phyloP scores from a whole-genome alignment of 768 basidiomycete genomes.

The Naematelia encephala region DNA sequence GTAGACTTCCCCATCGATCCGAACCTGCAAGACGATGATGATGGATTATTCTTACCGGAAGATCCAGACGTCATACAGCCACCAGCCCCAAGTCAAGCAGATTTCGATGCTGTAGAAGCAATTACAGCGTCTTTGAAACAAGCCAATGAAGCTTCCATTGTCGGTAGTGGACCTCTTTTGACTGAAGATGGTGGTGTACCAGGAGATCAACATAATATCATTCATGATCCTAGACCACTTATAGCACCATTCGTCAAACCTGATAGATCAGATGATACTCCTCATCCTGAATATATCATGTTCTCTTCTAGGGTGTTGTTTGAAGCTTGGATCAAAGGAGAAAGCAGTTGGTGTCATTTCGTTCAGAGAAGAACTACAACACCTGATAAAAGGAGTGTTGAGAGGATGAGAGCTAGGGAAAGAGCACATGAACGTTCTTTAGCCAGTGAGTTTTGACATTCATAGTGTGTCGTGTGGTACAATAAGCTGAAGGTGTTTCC shows the following conservation, averaged over 20 bases:
- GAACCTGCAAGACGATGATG: conserved; percentile 5
- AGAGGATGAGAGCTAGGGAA: conserved; percentile 34
- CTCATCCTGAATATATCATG: conserved; percentile 24
- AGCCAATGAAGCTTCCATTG: background rate
- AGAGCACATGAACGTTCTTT: conserved; percentile 26
- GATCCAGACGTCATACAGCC: background rate
- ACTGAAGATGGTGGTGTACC: conserved; percentile 1
- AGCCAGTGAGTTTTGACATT: conserved; percentile 26
- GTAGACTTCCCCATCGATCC: conserved; percentile 13
- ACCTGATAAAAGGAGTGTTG: conserved; percentile 40
- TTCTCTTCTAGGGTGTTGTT: conserved; percentile 28
- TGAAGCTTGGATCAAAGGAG: conserved; percentile 33
- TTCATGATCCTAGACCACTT: conserved; percentile 14
- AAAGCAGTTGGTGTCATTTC: conserved; percentile 45
- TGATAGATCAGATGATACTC: conserved; percentile 20
- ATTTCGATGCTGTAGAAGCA: background rate
- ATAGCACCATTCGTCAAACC: conserved; percentile 30
- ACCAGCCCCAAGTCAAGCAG: background rate
- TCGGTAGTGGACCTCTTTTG: background rate
- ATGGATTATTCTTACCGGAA: background rate
- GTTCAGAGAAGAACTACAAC: conserved; percentile 43
- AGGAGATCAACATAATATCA: background rate
- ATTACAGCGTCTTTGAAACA: background rate
- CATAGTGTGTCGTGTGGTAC: background rate
- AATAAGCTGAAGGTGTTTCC: background rate